Evolutionary conservation across 2,329 filamentous ascomycete species (phyloP), one percentile per base, ranked within the genome.

Genomic region (Metarhizium humberi): DNA sequence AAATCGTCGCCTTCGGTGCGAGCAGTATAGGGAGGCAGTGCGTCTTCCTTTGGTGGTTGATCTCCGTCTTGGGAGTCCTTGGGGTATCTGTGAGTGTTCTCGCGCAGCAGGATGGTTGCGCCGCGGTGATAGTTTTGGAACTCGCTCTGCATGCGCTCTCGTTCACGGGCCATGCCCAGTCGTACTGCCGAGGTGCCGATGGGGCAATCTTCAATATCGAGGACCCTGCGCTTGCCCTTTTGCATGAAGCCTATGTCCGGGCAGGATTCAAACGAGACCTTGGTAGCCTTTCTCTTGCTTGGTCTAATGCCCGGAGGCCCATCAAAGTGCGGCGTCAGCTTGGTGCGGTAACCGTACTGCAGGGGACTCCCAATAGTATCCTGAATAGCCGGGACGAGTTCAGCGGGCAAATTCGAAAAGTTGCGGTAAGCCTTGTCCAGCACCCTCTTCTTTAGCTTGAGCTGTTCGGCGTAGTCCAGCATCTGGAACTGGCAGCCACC

Each of bases 401-500:
- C 84, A 0, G 87, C 81, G 0, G 87, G 78, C 6, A 99, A 78
- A 58, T 90, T 84, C 14, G 92, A 95, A 73, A 97, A 99, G 75
- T 96, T 92, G 58, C 77, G 79, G 75, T 88, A 99, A 7, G 94
- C 94, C 67, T 94, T 95, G 66, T 95, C 89, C 49, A 99, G 85
- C 58, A 97, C 87, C 57, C 81, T 79, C 67, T 81, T 85, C 76
- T 99, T 99, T 71, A 92, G 86, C 48, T 77, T 78, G 32, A 99
- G 81, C 70, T 99, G 94, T 63, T 91, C 87, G 34, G 80, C 73
- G 70, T 97, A 97, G 54, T 90, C 84, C 59, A 99, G 81, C 90
- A 97, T 96, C 75, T 99, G 94, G 70, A 97, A 92, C 72, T 99
- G 94, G 68, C 94, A 99, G 36, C 94, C 94, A 10, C 87, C 89